Conservation (phyloP, 192 early-diverging fungal species). For the Podila epigama region DNA sequence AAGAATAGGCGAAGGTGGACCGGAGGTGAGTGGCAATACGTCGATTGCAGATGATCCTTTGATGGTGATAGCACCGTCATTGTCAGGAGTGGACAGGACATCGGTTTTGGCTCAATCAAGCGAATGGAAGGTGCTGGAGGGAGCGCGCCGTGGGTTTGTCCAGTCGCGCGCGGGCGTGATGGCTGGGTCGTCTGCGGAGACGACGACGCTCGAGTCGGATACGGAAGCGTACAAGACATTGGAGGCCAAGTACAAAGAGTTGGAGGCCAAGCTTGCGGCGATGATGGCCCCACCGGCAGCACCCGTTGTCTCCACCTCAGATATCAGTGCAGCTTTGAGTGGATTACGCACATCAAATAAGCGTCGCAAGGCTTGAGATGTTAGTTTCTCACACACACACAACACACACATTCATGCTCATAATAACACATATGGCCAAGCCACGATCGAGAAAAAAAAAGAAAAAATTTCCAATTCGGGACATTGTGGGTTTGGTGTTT, state of each 20-base stretch:
- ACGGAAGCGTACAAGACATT: constrained; percentile 15
- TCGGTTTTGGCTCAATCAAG: constrained; percentile 11
- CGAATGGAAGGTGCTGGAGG: constrained; percentile 26
- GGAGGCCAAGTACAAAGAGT: constrained; percentile 21
- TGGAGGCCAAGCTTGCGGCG: constrained; percentile 23
- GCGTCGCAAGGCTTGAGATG: constrained; percentile 39
- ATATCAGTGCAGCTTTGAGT: constrained; percentile 42
- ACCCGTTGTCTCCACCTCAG: constrained; percentile 15
- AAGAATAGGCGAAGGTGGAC: constrained; percentile 43
- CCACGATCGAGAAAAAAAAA: background rate
- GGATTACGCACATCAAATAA: constrained; percentile 30
- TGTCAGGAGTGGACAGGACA: background rate
- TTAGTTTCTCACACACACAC: too few relatives aligned
- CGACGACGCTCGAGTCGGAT: background rate
- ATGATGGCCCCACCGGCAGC: constrained; percentile 8
- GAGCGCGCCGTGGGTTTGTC: constrained; percentile 14
- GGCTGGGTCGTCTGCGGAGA: constrained; percentile 1
- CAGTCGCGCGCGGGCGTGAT: background rate
- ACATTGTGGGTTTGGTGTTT: too few relatives aligned
- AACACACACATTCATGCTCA: background rate
- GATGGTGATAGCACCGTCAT: constrained; percentile 11
- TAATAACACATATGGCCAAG: background rate
- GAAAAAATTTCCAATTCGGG: too few relatives aligned
- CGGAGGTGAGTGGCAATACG: constrained; percentile 27
- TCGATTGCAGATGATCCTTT: constrained; percentile 43